A percentile compares a stretch with the other conserved stretches of the same genome.
These are phyloP conservation scores for Salicornia ramosissima DNA, from an alignment of 148 eudicot species.

Conservation along the genomic window DNA sequence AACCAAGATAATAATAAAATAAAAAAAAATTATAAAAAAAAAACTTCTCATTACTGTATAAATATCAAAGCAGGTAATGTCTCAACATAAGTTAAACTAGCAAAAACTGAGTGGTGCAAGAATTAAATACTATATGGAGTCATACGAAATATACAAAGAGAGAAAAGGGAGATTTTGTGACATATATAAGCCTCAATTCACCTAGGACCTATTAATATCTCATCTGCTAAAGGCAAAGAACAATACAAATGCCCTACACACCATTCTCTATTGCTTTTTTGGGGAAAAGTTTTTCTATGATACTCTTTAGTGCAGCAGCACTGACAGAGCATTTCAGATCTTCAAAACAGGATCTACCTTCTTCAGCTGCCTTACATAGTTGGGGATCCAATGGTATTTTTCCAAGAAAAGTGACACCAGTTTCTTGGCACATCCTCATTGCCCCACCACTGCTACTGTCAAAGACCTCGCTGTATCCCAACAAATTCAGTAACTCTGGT, in stretches of 20 bases:
- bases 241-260: neutral
- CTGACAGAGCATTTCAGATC: slow-evolving; percentile 53
- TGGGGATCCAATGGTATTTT: slow-evolving; percentile 84
- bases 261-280: slow-evolving; percentile 22
- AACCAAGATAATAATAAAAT: no score
- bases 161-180: neutral
- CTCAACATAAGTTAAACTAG: no score
- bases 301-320: slow-evolving; percentile 54
- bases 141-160: neutral
- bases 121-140: neutral
- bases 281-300: slow-evolving; percentile 52
- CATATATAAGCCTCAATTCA: neutral
- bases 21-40: no score
- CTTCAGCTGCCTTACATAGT: slow-evolving; percentile 87
- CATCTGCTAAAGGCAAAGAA: neutral
- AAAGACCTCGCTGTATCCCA: slow-evolving; percentile 60
- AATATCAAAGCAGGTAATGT: no score
- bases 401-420: slow-evolving; percentile 83
- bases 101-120: neutral
- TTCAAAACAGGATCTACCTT: slow-evolving; percentile 79
- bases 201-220: neutral
- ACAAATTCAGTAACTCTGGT: slow-evolving; percentile 63
- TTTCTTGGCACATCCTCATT: slow-evolving; percentile 65
- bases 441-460: slow-evolving; percentile 90
- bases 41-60: no score